Conservation (phyloP, 2,329 filamentous ascomycete species). For the Plenodomus biglobosus region DNA sequence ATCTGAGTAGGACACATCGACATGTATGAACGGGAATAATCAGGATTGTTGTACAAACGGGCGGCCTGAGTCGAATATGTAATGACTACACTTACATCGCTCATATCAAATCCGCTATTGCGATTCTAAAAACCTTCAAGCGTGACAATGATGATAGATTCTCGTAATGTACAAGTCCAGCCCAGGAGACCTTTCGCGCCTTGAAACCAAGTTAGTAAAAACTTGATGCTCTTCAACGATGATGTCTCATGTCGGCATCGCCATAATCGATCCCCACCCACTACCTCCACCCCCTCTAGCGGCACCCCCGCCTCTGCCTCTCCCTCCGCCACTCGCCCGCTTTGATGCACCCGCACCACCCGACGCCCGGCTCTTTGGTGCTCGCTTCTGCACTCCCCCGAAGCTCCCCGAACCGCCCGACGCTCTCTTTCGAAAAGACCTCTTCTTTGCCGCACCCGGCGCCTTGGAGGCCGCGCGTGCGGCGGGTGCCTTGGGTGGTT, state of each 20-base stretch:
- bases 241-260: conserved; percentile 31
- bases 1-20: too few relatives aligned
- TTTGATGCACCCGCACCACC: conserved; percentile 8
- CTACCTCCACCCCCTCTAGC: conserved; percentile 11
- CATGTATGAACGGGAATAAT: too few relatives aligned
- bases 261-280: conserved; percentile 24
- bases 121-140: too few relatives aligned
- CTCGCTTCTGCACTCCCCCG: conserved; percentile 23
- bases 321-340: conserved; percentile 13
- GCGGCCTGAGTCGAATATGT: too few relatives aligned
- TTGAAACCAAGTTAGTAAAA: too few relatives aligned
- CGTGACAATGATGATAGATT: too few relatives aligned
- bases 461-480: conserved; percentile 19
- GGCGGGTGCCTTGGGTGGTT: conserved; percentile 5
- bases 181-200: too few relatives aligned
- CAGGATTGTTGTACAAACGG: too few relatives aligned
- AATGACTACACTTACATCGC: too few relatives aligned
- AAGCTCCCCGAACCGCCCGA: conserved; percentile 22
- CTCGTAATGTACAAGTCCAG: too few relatives aligned
- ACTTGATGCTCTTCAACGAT: not conserved
- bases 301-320: conserved; percentile 9
- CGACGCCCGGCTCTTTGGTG: conserved; percentile 14
- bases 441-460: conserved; percentile 21
- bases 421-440: conserved; percentile 13
- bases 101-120: too few relatives aligned